Percentiles rank a stretch among this genome's conserved stretches.
These are phyloP conservation scores for Euphorbia pulcherrima DNA, from an alignment of 345 rosid genomes.

Conservation along the genomic window DNA sequence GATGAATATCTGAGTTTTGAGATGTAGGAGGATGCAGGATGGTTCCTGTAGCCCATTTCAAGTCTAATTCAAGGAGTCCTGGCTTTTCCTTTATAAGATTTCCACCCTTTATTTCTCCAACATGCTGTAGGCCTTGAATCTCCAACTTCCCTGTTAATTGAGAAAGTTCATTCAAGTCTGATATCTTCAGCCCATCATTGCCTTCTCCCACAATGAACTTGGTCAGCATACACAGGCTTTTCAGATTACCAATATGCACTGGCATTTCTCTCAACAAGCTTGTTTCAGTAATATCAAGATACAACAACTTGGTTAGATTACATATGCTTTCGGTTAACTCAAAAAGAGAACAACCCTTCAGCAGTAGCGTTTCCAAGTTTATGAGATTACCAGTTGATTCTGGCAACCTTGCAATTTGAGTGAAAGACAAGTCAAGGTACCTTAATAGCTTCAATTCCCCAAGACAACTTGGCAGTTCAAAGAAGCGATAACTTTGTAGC, in stretches of 20 bases:
- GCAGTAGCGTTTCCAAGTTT: neutral
- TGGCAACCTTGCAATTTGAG: neutral
- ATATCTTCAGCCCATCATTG: neutral
- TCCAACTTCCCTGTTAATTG: no score
- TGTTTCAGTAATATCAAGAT: neutral
- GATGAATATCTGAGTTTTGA: no score
- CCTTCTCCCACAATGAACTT: neutral
- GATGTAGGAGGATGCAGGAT: no score
- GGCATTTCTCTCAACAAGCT: neutral
- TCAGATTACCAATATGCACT: neutral
- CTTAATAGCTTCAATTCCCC: slow-evolving; percentile 1
- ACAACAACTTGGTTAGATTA: neutral
- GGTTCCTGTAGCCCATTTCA: neutral
- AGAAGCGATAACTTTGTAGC: neutral
- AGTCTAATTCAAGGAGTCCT: neutral
- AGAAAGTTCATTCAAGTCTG: no score
- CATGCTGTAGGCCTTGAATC: no score
- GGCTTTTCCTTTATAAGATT: no score
- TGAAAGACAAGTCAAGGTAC: slow-evolving; percentile 7
- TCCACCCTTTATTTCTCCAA: no score
- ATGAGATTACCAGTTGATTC: slow-evolving; percentile 4
- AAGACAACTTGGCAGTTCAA: neutral
- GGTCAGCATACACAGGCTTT: neutral
- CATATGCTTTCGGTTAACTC: neutral
- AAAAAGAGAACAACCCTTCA: neutral